Evolutionary conservation across 371 early-diverging fungal species (phyloP).

Genomic region (Nematocida sp.): DNA sequence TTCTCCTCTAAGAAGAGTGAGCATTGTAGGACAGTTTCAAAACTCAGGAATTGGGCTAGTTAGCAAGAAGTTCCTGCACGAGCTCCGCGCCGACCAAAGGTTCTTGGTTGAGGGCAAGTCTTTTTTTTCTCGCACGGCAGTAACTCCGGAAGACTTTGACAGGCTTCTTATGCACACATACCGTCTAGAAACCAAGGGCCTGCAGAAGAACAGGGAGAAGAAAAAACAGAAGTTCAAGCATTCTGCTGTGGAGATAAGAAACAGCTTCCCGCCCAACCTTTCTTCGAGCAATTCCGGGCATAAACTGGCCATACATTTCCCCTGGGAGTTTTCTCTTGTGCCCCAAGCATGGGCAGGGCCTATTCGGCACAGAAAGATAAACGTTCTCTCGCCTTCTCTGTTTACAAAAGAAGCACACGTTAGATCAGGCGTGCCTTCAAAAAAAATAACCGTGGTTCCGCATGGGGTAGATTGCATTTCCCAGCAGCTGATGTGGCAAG

Average conservation of each 20-base stretch:
- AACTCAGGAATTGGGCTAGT: conserved; percentile 24
- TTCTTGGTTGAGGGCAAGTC: neutral
- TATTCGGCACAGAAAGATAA: neutral
- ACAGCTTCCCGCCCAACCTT: conserved; percentile 12
- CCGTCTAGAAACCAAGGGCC: conserved; percentile 9
- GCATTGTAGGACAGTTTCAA: neutral
- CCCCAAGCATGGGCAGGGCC: conserved; percentile 3
- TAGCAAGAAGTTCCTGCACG: neutral
- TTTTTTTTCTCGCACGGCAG: neutral
- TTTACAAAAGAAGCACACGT: conserved; percentile 8
- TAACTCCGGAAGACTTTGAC: neutral
- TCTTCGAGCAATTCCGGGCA: neutral
- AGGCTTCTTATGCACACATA: neutral
- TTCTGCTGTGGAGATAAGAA: conserved; percentile 10
- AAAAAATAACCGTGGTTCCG: conserved; percentile 7
- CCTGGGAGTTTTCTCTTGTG: conserved; percentile 37
- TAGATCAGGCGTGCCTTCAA: neutral
- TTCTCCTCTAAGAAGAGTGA: neutral
- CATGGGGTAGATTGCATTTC: conserved; percentile 26
- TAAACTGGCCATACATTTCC: conserved; percentile 17
- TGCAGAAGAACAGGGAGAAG: neutral
- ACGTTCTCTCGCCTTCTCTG: conserved; percentile 16
- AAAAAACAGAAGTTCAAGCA: neutral
- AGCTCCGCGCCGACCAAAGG: conserved; percentile 6
- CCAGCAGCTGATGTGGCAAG: neutral